Base-by-base conservation (phyloP, 176 grass and related monocot genomes). In the Panicum miliaceum region DNA sequence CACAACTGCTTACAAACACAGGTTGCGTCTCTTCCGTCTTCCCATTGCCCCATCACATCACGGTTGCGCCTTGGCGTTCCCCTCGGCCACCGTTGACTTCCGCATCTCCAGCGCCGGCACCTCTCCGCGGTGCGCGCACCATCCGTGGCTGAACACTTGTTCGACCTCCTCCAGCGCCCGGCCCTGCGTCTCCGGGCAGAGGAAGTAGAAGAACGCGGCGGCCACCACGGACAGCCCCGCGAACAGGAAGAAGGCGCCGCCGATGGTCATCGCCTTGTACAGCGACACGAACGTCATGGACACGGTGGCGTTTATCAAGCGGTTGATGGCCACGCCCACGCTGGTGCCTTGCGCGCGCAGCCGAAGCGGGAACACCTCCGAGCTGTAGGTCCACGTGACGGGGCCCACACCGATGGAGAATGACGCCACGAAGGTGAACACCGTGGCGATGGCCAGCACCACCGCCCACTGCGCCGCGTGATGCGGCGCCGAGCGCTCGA, bases 211-310 rank as follows among this genome's bases (percentile, higher is more conserved):
- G 81, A 91, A 91, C 0, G 16, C 13, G 3, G 79, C 77, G 2
- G 89, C 84, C 11, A 75, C 13, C 8, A 79, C 64, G 12, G 84
- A 74, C 5, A 87, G 43, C 66, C 67, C 89, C 0, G 75, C 84
- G 36, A 91, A 91, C 45, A 91, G 37, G 68, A 91, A 91, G 79
- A 91, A 91, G 8, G 84, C 79, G 6, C 89, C 89, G 6, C 84
- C 84, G 20, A 91, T 87, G 47, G 89, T 86, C 3, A 91, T 12
- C 3, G 81, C 89, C 74, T 91, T 69, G 85, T 84, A 91, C n/a
- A 91, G 84, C 3, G 90, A 84, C 35, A 92, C 81, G 38, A 92
- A 92, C 14, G 90, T 79, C 87, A 92, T 92, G 22, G 90, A 88
- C 40, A 92, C 58, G 52, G 1, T 60, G 41, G 78, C 83, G 58